Evolutionary conservation across 495 filamentous ascomycete species (phyloP), one percentile per base, ranked within the genome.

Genomic region (Stereocaulon alpinum): DNA sequence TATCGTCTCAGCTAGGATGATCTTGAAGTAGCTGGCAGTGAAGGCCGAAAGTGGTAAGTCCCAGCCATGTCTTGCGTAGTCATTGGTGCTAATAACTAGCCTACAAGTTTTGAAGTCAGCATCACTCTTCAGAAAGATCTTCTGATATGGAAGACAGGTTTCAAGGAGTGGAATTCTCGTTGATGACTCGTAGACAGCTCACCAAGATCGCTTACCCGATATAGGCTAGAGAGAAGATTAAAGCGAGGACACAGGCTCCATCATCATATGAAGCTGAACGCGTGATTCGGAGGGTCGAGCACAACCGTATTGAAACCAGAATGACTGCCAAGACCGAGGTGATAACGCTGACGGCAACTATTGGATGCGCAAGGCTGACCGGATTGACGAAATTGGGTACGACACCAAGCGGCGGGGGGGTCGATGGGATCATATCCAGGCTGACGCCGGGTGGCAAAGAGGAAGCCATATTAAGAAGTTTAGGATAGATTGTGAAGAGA

Each of bases 181-280:
- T 24, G 24, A 24, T 24, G 24, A 24, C 24, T 24, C 24, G 24
- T 3, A 24, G 24, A 24, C 24, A 37, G 11, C 5, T 37, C 7
- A 37, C 4, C 7, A 37, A 6, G 34, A 37, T 11, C 11, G 11
- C 34, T 37, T 37, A 37, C 34, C 34, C 40, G 22, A n/a, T 27
- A 40, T 55, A 55, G 12, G 37, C 24, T n/a, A 61, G 17, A 12
- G 58, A 54, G 40, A 61, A 55, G 7, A 55, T n/a, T 12, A 34
- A 12, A n/a, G 49, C 58, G n/a, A 44, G 17, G 34, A 61, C 58
- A 45, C 6, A 15, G 20, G 58, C 58, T 32, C 27, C 34, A 24
- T 61, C 58, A 29, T 61, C 58, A n/a, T 55, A 61, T 22, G 41
- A 61, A 32, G 40, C 58, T 20, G 58, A 55, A n/a, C 51, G 51